A percentile compares a stretch with the other conserved stretches of the same genome.
Evolutionary conservation across 257 asterid species (phyloP).

Genomic region (Thymus quinquecostatus): DNA sequence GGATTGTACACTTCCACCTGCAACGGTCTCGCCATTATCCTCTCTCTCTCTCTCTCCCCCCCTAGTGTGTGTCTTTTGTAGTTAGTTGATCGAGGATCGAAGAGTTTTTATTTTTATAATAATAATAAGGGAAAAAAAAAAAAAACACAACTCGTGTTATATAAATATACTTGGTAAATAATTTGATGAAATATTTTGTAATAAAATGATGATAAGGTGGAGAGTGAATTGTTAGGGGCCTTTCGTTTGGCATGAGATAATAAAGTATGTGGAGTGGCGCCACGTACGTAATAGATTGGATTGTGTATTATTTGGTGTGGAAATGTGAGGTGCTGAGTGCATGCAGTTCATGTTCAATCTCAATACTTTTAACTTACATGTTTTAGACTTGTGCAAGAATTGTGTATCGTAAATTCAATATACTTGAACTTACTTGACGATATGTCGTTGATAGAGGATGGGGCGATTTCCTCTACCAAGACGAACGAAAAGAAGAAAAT

Average conservation of each 20-base stretch:
- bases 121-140: background rate
- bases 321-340: background rate
- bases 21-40: constrained; percentile 71
- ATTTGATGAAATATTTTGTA: background rate
- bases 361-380: too few relatives aligned
- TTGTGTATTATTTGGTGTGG: background rate
- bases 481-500: too few relatives aligned
- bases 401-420: too few relatives aligned
- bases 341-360: background rate
- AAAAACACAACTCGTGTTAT: background rate
- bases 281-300: background rate
- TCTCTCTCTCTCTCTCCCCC: background rate
- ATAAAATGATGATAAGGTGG: background rate
- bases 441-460: too few relatives aligned
- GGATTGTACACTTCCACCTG: constrained; percentile 92
- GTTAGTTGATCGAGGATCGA: background rate
- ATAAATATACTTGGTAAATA: background rate
- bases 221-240: constrained; percentile 1
- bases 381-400: too few relatives aligned
- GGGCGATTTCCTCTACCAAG: too few relatives aligned
- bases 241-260: constrained; percentile 15
- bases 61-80: background rate
- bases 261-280: background rate
- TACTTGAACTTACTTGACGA: too few relatives aligned
- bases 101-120: background rate